Base-by-base conservation (phyloP, 225 moss, liverwort and hornwort genomes). In the Antitrichia curtipendula region DNA sequence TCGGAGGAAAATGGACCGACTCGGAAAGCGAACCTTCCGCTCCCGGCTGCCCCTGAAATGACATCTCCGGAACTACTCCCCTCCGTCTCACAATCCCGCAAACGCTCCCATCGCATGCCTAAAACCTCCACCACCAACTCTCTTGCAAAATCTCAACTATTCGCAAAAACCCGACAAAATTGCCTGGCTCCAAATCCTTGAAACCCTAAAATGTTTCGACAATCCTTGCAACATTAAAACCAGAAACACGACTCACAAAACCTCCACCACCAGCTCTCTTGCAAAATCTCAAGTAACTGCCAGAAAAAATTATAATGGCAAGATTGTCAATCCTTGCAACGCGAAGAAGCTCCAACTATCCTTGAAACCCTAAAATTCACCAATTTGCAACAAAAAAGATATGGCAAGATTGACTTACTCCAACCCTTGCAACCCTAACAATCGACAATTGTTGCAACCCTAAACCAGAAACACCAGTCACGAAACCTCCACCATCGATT, bases 1-100 rank as follows among this genome's bases (percentile, higher is more conserved):
- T 83, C 53, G 92, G 91, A 75, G 94, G 91, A 84, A 90, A 92
- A 54, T 94, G 94, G 41, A 94, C 94, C n/a, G 92, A 94, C 90
- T 94, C 94, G 75, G 92, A 93, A 59, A 89, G 79, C 84, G 93
- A 94, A 24, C 87, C 94, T 56, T 94, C 94, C 88, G 90, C 87
- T 50, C 82, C 88, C 58, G 86, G 71, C 41, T 83, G 92, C 90
- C 85, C 65, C 85, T 83, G 90, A 52, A 81, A 73, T 78, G 94
- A 91, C 94, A 94, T 94, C 68, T 84, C 82, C 47, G 68, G 64
- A 61, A 79, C 87, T 49, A 10, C 8, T 49, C 23, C 53, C 32
- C 69, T 58, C 74, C 59, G 86, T 78, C 82, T 91, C 85, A 89
- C 72, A 85, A n/a, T 50, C 82, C 69, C 70, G 43, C 80, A 63